Conservation (phyloP, 495 filamentous ascomycete genomes). For the Xylaria sp. region DNA sequence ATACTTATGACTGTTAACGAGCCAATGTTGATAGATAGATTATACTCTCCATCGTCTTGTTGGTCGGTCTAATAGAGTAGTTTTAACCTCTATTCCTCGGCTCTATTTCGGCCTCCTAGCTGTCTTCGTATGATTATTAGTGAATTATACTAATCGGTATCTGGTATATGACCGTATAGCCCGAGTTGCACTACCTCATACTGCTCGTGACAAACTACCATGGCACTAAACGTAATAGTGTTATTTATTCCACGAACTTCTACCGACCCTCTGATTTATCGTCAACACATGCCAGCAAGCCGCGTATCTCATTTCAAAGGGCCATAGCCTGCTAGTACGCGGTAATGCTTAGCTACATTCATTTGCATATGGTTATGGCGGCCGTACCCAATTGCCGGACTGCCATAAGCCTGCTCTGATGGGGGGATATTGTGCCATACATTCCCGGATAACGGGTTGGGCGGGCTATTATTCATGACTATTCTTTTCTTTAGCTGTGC, state of each 20-base stretch:
- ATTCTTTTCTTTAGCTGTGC: neutral
- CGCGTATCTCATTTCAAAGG: slow-evolving; percentile 12
- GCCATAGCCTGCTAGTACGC: slow-evolving; percentile 1
- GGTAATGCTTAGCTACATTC: slow-evolving; percentile 6
- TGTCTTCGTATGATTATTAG: neutral
- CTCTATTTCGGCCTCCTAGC: neutral
- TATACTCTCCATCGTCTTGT: neutral
- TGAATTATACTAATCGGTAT: neutral
- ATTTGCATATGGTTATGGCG: slow-evolving; percentile 23
- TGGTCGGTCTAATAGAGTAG: neutral
- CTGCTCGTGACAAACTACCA: neutral
- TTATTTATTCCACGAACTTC: slow-evolving; percentile 18
- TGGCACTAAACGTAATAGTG: neutral
- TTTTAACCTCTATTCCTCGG: neutral
- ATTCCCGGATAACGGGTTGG: slow-evolving; percentile 1
- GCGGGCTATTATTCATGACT: slow-evolving; percentile 7
- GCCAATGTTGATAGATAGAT: neutral
- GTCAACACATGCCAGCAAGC: slow-evolving; percentile 2
- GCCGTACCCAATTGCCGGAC: neutral
- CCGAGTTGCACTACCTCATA: neutral
- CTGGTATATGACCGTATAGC: neutral
- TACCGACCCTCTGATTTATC: slow-evolving; percentile 6
- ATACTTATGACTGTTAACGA: neutral
- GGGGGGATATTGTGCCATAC: neutral
- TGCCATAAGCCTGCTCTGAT: slow-evolving; percentile 8